phyloP scores from a whole-genome alignment of 345 rosid species.

The Salix koriyanagi region DNA sequence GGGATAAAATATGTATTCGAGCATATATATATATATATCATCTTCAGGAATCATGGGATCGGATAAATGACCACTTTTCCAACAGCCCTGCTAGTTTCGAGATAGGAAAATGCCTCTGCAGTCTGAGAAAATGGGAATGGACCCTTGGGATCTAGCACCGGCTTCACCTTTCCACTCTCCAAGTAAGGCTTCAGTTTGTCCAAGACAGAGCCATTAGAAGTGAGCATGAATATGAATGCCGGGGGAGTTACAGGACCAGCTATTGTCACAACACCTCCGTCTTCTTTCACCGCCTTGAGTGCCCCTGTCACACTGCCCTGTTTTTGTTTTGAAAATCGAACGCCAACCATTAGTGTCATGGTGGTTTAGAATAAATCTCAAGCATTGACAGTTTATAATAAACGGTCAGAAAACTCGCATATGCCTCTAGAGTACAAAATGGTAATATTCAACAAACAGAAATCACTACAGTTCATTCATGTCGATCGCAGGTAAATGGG shows the following conservation, averaged over 20 bases:
- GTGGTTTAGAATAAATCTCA: no score
- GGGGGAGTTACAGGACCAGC: slow-evolving; percentile 7
- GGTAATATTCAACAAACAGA: no score
- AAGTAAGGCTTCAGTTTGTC: slow-evolving; percentile 14
- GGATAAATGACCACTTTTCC: slow-evolving; percentile 20
- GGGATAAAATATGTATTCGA: no score
- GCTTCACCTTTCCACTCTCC: slow-evolving; percentile 20
- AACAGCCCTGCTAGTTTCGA: slow-evolving; percentile 14
- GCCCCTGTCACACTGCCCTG: slow-evolving; percentile 10
- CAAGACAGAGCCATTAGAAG: slow-evolving; percentile 15
- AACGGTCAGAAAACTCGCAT: no score
- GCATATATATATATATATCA: no score
- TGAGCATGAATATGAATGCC: not conserved
- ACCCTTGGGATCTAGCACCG: slow-evolving; percentile 10
- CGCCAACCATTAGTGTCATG: not conserved
- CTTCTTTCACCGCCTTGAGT: slow-evolving; percentile 18
- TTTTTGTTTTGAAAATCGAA: not conserved
- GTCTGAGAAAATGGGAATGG: slow-evolving; percentile 13
- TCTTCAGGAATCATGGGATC: slow-evolving; percentile 2
- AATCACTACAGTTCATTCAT: not conserved
- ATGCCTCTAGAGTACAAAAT: no score
- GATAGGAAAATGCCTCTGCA: slow-evolving; percentile 14
- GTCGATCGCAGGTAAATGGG: not conserved
- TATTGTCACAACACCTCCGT: slow-evolving; percentile 16
- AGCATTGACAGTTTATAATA: no score